Conservation (phyloP, 441 rosid genomes). For the Mallotus japonicus region DNA sequence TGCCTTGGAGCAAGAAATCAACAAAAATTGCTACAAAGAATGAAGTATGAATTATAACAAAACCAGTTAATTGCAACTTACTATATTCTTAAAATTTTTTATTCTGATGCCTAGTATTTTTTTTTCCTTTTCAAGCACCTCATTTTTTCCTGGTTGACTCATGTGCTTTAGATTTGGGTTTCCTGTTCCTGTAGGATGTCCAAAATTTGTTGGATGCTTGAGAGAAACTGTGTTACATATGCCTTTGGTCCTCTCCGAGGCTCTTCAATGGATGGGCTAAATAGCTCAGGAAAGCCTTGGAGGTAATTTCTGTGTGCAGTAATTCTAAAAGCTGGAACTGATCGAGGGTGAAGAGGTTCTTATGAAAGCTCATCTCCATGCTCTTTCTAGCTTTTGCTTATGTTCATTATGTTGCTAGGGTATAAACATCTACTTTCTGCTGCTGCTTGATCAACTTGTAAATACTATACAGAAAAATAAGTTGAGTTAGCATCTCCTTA, state of each 20-base stretch:
- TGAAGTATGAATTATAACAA: too few species aligned
- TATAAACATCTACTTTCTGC: conserved; percentile 38
- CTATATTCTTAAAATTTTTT: too few species aligned
- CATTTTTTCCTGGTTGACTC: conserved; percentile 1
- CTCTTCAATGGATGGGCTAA: conserved; percentile 41
- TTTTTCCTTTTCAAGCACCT: background rate
- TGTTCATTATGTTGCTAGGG: conserved; percentile 37
- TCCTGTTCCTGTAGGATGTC: conserved; percentile 46
- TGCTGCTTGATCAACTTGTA: conserved; percentile 42
- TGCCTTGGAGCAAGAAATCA: too few species aligned
- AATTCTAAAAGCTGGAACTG: conserved; percentile 41
- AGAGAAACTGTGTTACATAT: conserved; percentile 30
- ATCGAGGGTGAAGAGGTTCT: conserved; percentile 58
- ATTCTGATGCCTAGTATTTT: background rate
- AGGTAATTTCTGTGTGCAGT: conserved; percentile 34
- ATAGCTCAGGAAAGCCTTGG: conserved; percentile 60
- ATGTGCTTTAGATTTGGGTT: conserved; percentile 14
- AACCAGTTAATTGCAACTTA: too few species aligned
- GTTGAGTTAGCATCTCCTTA: conserved; percentile 32
- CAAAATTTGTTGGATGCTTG: conserved; percentile 42
- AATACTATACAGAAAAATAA: conserved; percentile 45
- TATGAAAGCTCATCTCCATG: conserved; percentile 28
- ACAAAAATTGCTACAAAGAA: too few species aligned
- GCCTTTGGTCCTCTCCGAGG: conserved; percentile 36
- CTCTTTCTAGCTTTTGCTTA: background rate